Evolutionary conservation across 2,329 filamentous ascomycete species (phyloP).

Genomic region (Venturia effusa): DNA sequence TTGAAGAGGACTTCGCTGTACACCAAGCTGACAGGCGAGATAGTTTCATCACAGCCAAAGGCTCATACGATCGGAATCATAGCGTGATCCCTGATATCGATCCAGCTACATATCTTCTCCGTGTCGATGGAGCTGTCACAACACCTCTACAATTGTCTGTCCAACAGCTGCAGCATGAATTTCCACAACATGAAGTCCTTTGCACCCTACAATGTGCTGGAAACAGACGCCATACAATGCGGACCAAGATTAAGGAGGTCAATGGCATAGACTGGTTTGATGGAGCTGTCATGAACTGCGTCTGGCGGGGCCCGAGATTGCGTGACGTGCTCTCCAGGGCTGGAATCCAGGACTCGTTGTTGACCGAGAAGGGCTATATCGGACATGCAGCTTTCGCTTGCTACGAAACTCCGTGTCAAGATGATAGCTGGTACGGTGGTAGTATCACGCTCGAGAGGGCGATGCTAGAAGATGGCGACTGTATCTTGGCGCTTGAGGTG

Average conservation of each 20-base stretch:
- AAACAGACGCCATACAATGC: slow-evolving; percentile 42
- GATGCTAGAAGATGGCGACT: slow-evolving; percentile 32
- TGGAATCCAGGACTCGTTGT: slow-evolving; percentile 46
- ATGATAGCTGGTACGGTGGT: slow-evolving; percentile 49
- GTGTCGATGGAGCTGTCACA: slow-evolving; percentile 39
- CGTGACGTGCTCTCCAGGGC: slow-evolving; percentile 34
- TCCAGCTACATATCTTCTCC: slow-evolving; percentile 30
- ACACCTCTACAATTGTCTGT: slow-evolving; percentile 35
- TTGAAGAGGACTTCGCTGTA: background rate
- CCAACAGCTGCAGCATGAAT: slow-evolving; percentile 33
- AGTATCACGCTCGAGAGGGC: slow-evolving; percentile 40
- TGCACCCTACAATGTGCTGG: slow-evolving; percentile 41
- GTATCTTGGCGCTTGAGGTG: slow-evolving; percentile 39
- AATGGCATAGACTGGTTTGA: slow-evolving; percentile 40
- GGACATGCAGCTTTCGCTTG: slow-evolving; percentile 47
- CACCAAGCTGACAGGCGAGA: background rate
- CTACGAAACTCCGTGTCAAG: slow-evolving; percentile 40
- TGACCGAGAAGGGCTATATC: slow-evolving; percentile 41
- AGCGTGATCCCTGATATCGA: slow-evolving; percentile 41
- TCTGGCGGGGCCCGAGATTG: slow-evolving; percentile 39
- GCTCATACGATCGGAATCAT: slow-evolving; percentile 48
- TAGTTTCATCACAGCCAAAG: slow-evolving; percentile 39
- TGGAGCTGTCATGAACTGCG: slow-evolving; percentile 37
- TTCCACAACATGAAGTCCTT: slow-evolving; percentile 44
- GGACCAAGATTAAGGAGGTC: slow-evolving; percentile 39